Evolutionary conservation across 2,329 filamentous ascomycete species (phyloP).

Genomic region (Pseudogymnoascus sp.): DNA sequence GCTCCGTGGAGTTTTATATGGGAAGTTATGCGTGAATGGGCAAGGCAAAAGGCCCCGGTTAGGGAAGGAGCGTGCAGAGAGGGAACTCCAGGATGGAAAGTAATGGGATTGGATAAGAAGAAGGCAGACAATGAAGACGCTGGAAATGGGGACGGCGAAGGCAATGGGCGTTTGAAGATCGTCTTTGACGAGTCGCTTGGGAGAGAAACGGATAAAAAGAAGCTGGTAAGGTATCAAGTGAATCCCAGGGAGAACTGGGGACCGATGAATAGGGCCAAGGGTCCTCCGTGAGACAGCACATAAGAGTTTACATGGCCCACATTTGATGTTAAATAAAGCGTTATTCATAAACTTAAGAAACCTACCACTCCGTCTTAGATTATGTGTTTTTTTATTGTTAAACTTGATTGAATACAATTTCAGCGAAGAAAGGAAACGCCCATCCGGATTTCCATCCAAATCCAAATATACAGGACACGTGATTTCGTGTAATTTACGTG

Average conservation of each 20-base stretch:
- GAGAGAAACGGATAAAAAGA: constrained; percentile 57
- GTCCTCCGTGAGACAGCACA: constrained; percentile 9
- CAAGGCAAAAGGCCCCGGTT: constrained; percentile 70
- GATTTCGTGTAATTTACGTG: constrained; percentile 4
- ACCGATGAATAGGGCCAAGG: constrained; percentile 41
- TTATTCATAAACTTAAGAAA: background rate
- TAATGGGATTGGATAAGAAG: constrained; percentile 45
- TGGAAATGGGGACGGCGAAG: constrained; percentile 21
- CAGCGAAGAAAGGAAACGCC: background rate
- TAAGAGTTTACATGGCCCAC: background rate
- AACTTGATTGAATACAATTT: background rate
- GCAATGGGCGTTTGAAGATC: constrained; percentile 36
- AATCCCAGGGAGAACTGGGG: constrained; percentile 95
- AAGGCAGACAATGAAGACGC: constrained; percentile 13
- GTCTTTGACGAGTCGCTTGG: constrained; percentile 78
- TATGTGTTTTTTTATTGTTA: background rate
- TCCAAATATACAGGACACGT: background rate
- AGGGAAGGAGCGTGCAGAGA: constrained; percentile 65
- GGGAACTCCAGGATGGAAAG: constrained; percentile 62
- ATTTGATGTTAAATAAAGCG: background rate
- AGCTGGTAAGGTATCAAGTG: constrained; percentile 76
- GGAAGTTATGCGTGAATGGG: constrained; percentile 91
- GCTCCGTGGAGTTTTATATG: constrained; percentile 86
- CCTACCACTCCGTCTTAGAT: background rate
- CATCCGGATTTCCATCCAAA: background rate